Evolutionary conservation across 768 basidiomycete species (phyloP).

Genomic region (Cystoderma amianthinum): DNA sequence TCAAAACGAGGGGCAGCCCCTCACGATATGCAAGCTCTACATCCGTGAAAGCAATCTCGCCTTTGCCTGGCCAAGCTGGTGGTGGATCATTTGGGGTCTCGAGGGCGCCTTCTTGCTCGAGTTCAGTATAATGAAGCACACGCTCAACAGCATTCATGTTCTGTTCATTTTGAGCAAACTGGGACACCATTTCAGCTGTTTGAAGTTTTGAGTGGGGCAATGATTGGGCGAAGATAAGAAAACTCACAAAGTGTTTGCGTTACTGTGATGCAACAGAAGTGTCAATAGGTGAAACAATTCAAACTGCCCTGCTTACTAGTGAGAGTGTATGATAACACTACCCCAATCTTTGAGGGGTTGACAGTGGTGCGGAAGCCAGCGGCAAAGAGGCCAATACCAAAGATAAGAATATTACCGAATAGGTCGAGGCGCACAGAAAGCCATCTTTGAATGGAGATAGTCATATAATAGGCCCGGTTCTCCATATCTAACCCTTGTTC

Average conservation of each 20-base stretch:
- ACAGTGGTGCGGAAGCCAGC: slow-evolving; percentile 50
- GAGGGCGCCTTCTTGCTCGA: slow-evolving; percentile 47
- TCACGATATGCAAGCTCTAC: slow-evolving; percentile 55
- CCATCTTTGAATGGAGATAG: slow-evolving; percentile 61
- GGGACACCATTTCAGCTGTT: slow-evolving; percentile 45
- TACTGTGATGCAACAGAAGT: slow-evolving; percentile 22
- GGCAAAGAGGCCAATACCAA: slow-evolving; percentile 67
- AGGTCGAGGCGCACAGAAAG: slow-evolving; percentile 57
- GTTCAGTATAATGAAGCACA: slow-evolving; percentile 58
- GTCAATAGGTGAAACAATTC: background rate
- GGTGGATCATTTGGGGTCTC: slow-evolving; percentile 38
- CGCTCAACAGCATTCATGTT: slow-evolving; percentile 73
- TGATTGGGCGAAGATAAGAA: too few species aligned
- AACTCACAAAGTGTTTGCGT: slow-evolving; percentile 49
- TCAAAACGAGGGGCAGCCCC: slow-evolving; percentile 59
- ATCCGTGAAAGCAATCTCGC: slow-evolving; percentile 46
- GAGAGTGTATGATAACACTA: slow-evolving; percentile 50
- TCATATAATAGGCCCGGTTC: slow-evolving; percentile 61
- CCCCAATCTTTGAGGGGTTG: slow-evolving; percentile 55
- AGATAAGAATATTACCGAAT: slow-evolving; percentile 58
- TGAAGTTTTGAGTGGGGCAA: slow-evolving; percentile 3
- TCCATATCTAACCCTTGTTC: slow-evolving; percentile 51
- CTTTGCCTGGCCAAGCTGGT: slow-evolving; percentile 40
- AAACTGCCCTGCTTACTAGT: slow-evolving; percentile 27
- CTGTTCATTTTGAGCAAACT: slow-evolving; percentile 57